These are phyloP conservation scores for Rugosomyces carneus DNA, from an alignment of 1,284 basidiomycete genomes.

Conservation along the genomic window DNA sequence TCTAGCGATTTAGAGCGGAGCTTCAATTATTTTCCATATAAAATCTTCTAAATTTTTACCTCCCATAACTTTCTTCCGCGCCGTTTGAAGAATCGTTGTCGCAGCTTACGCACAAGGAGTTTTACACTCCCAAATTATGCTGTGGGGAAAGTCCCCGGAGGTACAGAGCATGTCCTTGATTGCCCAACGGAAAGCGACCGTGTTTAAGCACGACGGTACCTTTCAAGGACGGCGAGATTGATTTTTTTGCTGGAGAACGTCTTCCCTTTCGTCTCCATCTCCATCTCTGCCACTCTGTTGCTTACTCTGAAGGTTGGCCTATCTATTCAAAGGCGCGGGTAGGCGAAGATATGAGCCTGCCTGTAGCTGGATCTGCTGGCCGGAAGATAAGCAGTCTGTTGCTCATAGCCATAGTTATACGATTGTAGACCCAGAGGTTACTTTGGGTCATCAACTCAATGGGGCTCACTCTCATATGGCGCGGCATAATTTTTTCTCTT, in stretches of 20 bases:
- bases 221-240: slow-evolving; percentile 47
- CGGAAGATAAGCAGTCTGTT: slow-evolving; percentile 45
- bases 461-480: slow-evolving; percentile 82
- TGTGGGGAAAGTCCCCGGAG: slow-evolving; percentile 94
- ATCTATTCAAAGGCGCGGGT: slow-evolving; percentile 33
- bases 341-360: slow-evolving; percentile 74
- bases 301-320: slow-evolving; percentile 27
- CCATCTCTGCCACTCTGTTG: slow-evolving; percentile 54
- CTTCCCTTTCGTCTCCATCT: slow-evolving; percentile 28
- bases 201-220: slow-evolving; percentile 57
- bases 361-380: slow-evolving; percentile 37
- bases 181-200: slow-evolving; percentile 62
- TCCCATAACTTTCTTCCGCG: slow-evolving; percentile 24
- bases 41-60: slow-evolving; percentile 3
- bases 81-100: slow-evolving; percentile 78
- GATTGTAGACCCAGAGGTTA: slow-evolving; percentile 47
- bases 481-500: slow-evolving; percentile 43
- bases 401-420: slow-evolving; percentile 86
- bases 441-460: slow-evolving; percentile 64
- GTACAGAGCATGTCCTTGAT: slow-evolving; percentile 57
- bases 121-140: slow-evolving; percentile 40
- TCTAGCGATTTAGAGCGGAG: slow-evolving; percentile 23
- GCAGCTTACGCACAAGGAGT: slow-evolving; percentile 71
- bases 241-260: slow-evolving; percentile 25
- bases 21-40: slow-evolving; percentile 21